Base-by-base conservation (phyloP, 768 basidiomycete species). In the Mycena indigotica region DNA sequence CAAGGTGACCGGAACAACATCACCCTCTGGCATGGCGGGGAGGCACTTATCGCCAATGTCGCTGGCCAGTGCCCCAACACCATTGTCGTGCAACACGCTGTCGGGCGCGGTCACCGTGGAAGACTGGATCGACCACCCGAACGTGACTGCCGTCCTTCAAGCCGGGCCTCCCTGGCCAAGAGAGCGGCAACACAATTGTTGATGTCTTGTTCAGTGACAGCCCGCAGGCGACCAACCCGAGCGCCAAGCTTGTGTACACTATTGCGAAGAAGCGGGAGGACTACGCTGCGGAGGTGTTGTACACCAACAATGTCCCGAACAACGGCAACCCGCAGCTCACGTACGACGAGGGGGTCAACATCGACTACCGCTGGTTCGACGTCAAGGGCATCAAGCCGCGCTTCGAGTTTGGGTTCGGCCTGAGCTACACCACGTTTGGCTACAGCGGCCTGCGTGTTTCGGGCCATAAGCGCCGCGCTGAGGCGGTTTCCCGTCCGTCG, bases 51-150 rank as follows among this genome's bases (percentile, higher is more conserved):
- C 29, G 57, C 72, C 17, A 71, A 77, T 0, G 79, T 80, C 16
- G 85, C 87, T 2, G 68, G 71, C 21, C 67, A 73, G 8, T 83
- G 83, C 68, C 75, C 75, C 57, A 86, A 86, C 67, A 86, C 85
- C 8, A 76, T 89, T 45, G 88, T 89, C 26, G 80, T 89, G 23
- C 72, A 81, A 12, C 79, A 87, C 64, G 76, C 77, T 12, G 85
- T 86, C 29, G 87, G 87, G n/a, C n/a, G 78, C 83, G 0, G 70
- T 84, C 24, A 72, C 78, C 46, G 50, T 85, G 1, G 83, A 87
- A 67, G 67, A 75, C 2, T 88, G 86, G 87, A 81, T 87, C 17
- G 79, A 84, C 17, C 76, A 88, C 56, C 79, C 84, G 25, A 87
- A 87, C 39, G 76, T 79, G 56, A 76, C 77, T 3, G 76, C n/a